Conservation (phyloP, 2,329 filamentous ascomycete species). For the Arthrinium puccinioides region DNA sequence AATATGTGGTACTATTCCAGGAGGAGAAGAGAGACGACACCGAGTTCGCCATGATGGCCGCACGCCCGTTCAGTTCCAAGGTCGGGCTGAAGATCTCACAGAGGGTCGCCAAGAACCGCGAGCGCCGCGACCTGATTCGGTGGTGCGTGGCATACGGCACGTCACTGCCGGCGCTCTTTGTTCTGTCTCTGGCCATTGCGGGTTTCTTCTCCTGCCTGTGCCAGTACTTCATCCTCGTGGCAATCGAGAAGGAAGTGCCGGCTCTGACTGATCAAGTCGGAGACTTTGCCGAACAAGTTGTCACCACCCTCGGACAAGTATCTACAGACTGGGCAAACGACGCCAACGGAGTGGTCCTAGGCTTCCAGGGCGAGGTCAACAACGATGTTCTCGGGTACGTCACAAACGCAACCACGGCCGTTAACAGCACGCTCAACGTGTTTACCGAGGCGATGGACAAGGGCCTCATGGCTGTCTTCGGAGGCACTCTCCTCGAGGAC, state of each 20-base stretch:
- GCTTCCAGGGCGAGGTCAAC: constrained; percentile 74
- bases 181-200: constrained; percentile 74
- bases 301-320: constrained; percentile 62
- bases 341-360: constrained; percentile 65
- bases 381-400: constrained; percentile 81
- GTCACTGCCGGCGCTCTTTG: constrained; percentile 74
- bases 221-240: constrained; percentile 69
- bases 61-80: constrained; percentile 68
- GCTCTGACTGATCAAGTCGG: constrained; percentile 67
- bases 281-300: constrained; percentile 71
- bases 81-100: constrained; percentile 63
- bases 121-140: constrained; percentile 65
- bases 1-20: constrained; percentile 59
- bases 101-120: constrained; percentile 24
- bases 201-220: constrained; percentile 78
- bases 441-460: constrained; percentile 74
- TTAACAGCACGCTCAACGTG: constrained; percentile 78
- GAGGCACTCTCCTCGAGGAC: constrained; percentile 70
- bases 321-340: constrained; percentile 70
- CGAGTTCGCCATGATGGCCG: constrained; percentile 84
- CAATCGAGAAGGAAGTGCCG: constrained; percentile 69
- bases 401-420: constrained; percentile 68
- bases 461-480: constrained; percentile 71
- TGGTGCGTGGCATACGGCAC: constrained; percentile 89
- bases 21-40: constrained; percentile 67